phyloP scores from a whole-genome alignment of 2,329 filamentous ascomycete species.

The Macrophomina pseudophaseolina region DNA sequence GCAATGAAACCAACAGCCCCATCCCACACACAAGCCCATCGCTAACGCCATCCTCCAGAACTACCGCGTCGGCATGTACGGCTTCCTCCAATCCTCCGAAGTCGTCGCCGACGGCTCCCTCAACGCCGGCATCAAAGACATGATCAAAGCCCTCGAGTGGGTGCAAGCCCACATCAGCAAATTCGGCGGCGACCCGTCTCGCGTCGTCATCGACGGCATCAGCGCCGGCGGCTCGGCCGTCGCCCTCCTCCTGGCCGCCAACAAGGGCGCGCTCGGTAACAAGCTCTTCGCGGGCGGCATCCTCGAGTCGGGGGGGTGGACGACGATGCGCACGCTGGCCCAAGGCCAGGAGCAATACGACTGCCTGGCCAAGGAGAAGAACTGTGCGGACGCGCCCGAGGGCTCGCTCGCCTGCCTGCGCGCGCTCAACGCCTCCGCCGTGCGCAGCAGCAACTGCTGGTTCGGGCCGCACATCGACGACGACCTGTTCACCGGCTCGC shows the following conservation, averaged over 20 bases:
- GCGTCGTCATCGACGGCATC: conserved; percentile 54
- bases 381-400: conserved; percentile 44
- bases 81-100: conserved; percentile 63
- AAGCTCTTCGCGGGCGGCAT: conserved; percentile 58
- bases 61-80: conserved; percentile 63
- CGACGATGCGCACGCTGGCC: conserved; percentile 52
- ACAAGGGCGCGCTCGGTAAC: conserved; percentile 51
- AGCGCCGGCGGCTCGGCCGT: conserved; percentile 62
- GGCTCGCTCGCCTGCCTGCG: conserved; percentile 58
- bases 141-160: conserved; percentile 57
- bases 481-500: conserved; percentile 57
- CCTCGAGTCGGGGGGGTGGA: conserved; percentile 60
- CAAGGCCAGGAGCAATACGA: conserved; percentile 60
- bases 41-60: conserved; percentile 44
- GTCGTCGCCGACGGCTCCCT: conserved; percentile 58
- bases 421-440: conserved; percentile 45
- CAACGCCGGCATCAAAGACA: conserved; percentile 60
- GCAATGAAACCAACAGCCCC: no score
- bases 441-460: conserved; percentile 57
- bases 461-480: conserved; percentile 59
- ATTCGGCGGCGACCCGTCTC: conserved; percentile 55
- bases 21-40: no score
- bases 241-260: conserved; percentile 54
- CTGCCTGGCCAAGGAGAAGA: conserved; percentile 55
- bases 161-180: conserved; percentile 51